These are phyloP conservation scores for Pyricularia sp. DNA, from an alignment of 2,329 filamentous ascomycete genomes.

Conservation along the genomic window DNA sequence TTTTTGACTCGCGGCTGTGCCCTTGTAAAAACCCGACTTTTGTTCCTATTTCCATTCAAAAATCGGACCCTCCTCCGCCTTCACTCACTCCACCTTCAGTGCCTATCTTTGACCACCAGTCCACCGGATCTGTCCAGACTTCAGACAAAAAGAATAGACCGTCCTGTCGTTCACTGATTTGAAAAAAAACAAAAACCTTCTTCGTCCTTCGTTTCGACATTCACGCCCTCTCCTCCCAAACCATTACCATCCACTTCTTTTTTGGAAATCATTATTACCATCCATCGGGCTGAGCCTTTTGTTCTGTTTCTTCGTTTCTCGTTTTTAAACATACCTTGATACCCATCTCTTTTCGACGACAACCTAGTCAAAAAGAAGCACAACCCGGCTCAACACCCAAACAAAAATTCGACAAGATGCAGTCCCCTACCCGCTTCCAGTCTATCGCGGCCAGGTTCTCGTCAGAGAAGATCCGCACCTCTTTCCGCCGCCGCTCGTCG, in stretches of 20 bases:
- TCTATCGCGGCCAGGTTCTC: slow-evolving; percentile 41
- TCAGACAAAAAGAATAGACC: neutral
- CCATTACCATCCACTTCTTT: neutral
- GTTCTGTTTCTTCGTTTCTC: neutral
- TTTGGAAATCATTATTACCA: neutral
- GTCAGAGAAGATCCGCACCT: slow-evolving; percentile 33
- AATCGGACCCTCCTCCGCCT: neutral
- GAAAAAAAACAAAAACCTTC: neutral
- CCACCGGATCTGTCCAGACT: neutral
- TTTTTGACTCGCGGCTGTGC: neutral
- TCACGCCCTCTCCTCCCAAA: neutral
- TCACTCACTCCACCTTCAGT: neutral
- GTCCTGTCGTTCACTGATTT: slow-evolving; percentile 1
- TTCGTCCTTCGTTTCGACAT: slow-evolving; percentile 1
- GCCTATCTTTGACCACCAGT: neutral
- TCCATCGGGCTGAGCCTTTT: slow-evolving; percentile 1
- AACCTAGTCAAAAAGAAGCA: neutral
- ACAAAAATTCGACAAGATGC: slow-evolving; percentile 26
- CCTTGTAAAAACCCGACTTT: neutral
- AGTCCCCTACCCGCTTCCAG: slow-evolving; percentile 35
- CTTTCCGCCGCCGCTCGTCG: slow-evolving; percentile 42
- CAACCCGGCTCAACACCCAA: neutral
- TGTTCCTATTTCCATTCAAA: neutral
- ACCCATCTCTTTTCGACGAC: neutral
- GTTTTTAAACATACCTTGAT: neutral